Conservation (phyloP, 2,329 filamentous ascomycete genomes). For the Bimuria novae-zelandiae region DNA sequence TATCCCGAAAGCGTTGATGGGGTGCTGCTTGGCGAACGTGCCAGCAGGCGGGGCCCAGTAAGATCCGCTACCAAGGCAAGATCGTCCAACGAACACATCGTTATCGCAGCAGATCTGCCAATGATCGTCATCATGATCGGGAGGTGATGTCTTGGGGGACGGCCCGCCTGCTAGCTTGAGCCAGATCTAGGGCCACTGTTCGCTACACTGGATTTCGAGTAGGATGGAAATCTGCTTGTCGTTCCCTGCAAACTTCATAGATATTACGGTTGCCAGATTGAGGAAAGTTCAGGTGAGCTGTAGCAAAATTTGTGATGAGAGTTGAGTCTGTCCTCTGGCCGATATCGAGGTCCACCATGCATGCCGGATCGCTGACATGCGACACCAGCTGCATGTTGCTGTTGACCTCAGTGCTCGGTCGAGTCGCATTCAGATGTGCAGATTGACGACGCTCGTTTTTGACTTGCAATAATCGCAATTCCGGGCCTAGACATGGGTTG, state of each 20-base stretch:
- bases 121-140: too few species aligned
- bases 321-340: not conserved
- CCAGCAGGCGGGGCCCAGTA: too few species aligned
- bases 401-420: not conserved
- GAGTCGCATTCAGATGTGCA: slow-evolving; percentile 7
- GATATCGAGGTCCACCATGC: slow-evolving; percentile 6
- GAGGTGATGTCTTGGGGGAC: not conserved
- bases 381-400: not conserved
- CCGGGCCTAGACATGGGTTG: slow-evolving; percentile 19
- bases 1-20: too few species aligned
- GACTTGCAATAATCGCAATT: slow-evolving; percentile 23
- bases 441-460: slow-evolving; percentile 23
- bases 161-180: not conserved
- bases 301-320: not conserved
- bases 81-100: too few species aligned
- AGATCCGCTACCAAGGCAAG: too few species aligned
- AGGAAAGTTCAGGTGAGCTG: not conserved
- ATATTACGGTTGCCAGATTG: not conserved
- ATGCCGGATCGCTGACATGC: not conserved
- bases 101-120: too few species aligned
- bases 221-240: not conserved
- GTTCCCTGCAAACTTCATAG: slow-evolving; percentile 1
- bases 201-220: not conserved
- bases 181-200: not conserved
- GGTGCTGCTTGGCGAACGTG: too few species aligned